Conservation (phyloP, 164 flowering plant genomes). For the Paratinospora sagittata region DNA sequence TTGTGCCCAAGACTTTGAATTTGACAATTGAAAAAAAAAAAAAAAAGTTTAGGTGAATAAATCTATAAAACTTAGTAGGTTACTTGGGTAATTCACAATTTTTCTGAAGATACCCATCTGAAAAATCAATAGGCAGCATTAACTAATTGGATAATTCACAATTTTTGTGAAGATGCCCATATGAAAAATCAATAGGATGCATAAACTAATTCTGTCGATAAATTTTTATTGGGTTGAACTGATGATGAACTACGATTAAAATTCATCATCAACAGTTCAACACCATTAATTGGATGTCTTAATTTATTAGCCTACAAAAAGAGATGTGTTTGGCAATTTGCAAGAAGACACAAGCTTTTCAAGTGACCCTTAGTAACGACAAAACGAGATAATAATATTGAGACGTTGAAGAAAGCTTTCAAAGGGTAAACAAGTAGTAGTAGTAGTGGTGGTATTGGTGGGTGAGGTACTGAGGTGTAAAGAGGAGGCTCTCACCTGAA, state of each 20-base stretch:
- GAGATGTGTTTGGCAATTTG: not conserved
- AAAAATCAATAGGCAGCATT: no score
- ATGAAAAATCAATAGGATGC: not conserved
- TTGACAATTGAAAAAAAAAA: no score
- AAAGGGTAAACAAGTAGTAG: not conserved
- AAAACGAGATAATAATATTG: not conserved
- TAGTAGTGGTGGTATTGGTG: not conserved
- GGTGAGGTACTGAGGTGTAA: not conserved
- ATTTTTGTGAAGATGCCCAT: not conserved
- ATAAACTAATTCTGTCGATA: no score
- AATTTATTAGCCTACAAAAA: not conserved
- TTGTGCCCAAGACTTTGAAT: no score
- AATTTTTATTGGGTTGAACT: not conserved
- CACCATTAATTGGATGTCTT: not conserved
- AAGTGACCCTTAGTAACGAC: not conserved
- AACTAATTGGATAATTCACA: no score
- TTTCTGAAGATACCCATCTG: no score
- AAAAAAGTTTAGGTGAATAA: no score
- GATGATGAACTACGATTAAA: not conserved
- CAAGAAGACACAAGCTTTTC: not conserved
- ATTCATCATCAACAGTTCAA: no score
- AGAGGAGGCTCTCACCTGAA: slow-evolving; percentile 8
- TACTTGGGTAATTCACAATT: no score
- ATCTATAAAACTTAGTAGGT: no score
- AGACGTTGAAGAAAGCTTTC: not conserved